phyloP scores from a whole-genome alignment of 148 eudicot species.

The Gaultheria prostrata region DNA sequence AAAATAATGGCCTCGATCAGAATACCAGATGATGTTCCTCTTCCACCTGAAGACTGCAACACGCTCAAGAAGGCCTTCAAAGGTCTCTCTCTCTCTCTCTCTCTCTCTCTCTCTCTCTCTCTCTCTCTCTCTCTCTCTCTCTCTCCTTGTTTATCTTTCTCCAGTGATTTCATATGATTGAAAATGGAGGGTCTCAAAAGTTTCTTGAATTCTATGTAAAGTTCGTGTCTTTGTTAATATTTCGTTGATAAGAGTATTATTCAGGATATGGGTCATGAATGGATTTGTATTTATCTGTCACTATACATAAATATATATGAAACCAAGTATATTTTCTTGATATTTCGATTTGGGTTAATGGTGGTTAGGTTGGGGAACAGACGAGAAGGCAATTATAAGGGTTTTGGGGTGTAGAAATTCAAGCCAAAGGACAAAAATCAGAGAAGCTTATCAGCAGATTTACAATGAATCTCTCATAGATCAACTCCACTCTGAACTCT shows the following conservation, averaged over 20 bases:
- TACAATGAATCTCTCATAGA: slow-evolving; percentile 54
- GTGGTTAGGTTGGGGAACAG: slow-evolving; percentile 60
- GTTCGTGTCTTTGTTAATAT: not conserved
- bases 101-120: not conserved
- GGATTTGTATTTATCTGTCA: not conserved
- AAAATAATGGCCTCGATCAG: slow-evolving; percentile 1
- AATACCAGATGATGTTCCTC: slow-evolving; percentile 8
- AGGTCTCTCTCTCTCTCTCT: slow-evolving; percentile 1
- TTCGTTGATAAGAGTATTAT: not conserved
- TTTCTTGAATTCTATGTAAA: not conserved
- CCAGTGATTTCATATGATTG: not conserved
- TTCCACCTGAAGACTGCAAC: not conserved
- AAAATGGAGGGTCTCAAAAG: not conserved
- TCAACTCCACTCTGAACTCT: slow-evolving; percentile 54
- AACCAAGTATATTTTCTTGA: not conserved
- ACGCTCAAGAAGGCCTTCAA: not conserved
- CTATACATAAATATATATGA: not conserved
- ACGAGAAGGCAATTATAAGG: slow-evolving; percentile 52
- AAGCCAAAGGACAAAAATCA: slow-evolving; percentile 57
- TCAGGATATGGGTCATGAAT: not conserved
- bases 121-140: not conserved
- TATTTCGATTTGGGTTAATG: not conserved
- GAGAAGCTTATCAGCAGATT: slow-evolving; percentile 56
- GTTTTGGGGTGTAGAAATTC: slow-evolving; percentile 72
- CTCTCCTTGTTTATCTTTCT: not conserved